Evolutionary conservation across 1,284 basidiomycete genomes (phyloP).

Genomic region (Ganoderma sinense): DNA sequence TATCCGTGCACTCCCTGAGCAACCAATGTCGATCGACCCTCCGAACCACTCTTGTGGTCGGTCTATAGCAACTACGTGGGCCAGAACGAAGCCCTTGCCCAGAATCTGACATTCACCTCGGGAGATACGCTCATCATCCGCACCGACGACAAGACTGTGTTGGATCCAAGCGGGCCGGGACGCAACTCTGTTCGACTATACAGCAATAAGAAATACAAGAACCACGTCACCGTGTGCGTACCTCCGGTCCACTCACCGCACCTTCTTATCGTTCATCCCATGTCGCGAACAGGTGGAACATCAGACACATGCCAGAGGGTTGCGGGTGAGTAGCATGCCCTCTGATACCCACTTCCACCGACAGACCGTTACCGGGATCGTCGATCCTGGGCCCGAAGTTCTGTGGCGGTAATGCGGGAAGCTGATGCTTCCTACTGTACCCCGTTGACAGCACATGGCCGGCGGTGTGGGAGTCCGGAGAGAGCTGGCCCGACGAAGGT

Average conservation of each 20-base stretch:
- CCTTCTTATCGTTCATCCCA: neutral
- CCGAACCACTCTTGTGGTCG: neutral
- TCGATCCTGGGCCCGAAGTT: neutral
- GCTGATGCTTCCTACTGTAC: constrained; percentile 8
- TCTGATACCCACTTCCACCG: no score
- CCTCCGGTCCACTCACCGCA: neutral
- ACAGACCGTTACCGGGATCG: neutral
- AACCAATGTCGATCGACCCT: no score
- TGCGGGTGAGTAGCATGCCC: constrained; percentile 63
- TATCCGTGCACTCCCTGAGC: neutral
- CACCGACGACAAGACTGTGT: constrained; percentile 56
- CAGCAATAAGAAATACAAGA: constrained; percentile 59
- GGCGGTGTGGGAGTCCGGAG: constrained; percentile 47
- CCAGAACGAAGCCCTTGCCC: constrained; percentile 35
- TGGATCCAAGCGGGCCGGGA: constrained; percentile 56
- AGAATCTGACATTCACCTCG: constrained; percentile 39
- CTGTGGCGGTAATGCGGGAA: neutral
- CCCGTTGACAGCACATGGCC: constrained; percentile 44
- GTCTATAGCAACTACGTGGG: constrained; percentile 43
- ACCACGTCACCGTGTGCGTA: constrained; percentile 64
- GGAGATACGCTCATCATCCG: constrained; percentile 47
- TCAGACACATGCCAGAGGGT: constrained; percentile 66
- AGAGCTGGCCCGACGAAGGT: constrained; percentile 43
- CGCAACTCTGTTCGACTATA: constrained; percentile 65
- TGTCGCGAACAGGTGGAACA: constrained; percentile 51